Evolutionary conservation across 2,329 filamentous ascomycete species (phyloP).

Genomic region (Neoscytalidium dimidiatum): DNA sequence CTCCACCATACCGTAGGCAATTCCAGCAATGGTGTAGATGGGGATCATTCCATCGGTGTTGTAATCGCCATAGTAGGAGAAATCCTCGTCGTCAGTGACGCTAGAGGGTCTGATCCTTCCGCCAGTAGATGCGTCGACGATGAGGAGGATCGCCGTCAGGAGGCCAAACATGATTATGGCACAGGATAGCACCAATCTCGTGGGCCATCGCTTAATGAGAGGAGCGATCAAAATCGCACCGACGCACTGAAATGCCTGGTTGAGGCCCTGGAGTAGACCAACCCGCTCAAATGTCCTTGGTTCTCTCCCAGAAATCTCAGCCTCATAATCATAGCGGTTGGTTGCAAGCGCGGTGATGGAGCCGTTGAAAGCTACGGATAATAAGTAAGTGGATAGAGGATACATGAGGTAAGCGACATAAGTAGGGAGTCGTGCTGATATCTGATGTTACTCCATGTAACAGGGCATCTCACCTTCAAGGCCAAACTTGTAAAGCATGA

Average conservation of each 20-base stretch:
- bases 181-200: conserved; percentile 47
- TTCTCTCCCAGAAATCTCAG: conserved; percentile 31
- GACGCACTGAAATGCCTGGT: conserved; percentile 54
- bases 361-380: conserved; percentile 54
- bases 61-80: conserved; percentile 48
- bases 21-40: conserved; percentile 47
- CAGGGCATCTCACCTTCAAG: conserved; percentile 34
- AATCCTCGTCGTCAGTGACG: conserved; percentile 31
- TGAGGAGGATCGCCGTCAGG: conserved; percentile 50
- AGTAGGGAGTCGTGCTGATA: background rate
- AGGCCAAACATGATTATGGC: conserved; percentile 50
- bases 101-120: conserved; percentile 44
- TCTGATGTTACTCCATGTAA: background rate
- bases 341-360: conserved; percentile 52
- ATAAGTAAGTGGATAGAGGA: conserved; percentile 28
- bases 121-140: conserved; percentile 52
- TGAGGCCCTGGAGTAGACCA: conserved; percentile 51
- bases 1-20: conserved; percentile 52
- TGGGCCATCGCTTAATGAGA: conserved; percentile 51
- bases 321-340: conserved; percentile 53
- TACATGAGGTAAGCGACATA: background rate
- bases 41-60: conserved; percentile 54
- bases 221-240: conserved; percentile 55
- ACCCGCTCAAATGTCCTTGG: conserved; percentile 50
- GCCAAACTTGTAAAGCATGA: conserved; percentile 56